A percentile compares a stretch with the other conserved stretches of the same genome.
phyloP scores from a whole-genome alignment of 1,284 basidiomycete species.

The Ganoderma resinaceum region DNA sequence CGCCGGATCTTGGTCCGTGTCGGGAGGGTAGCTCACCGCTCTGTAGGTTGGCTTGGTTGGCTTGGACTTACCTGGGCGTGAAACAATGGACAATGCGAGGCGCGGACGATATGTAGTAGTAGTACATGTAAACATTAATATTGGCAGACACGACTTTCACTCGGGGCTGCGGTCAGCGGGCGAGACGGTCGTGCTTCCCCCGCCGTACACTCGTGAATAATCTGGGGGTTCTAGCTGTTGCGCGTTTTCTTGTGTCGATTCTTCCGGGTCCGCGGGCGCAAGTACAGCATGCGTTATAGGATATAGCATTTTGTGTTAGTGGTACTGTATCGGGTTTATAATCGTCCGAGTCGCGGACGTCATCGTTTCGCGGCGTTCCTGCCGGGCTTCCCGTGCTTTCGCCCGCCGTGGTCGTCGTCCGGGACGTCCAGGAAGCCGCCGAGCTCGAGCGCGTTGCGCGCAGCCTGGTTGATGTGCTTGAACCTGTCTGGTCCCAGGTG shows the following conservation, averaged over 20 bases:
- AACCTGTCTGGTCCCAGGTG: constrained; percentile 89
- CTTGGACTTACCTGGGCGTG: not conserved
- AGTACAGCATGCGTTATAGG: not conserved
- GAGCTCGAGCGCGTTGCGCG: constrained; percentile 82
- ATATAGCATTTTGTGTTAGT: too few relatives aligned
- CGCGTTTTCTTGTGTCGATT: not conserved
- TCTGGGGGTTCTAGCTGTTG: not conserved
- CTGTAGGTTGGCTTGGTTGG: not conserved
- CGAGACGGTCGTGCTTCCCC: not conserved
- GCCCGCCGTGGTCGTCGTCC: constrained; percentile 20
- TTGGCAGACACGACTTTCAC: not conserved
- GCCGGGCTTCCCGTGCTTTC: constrained; percentile 22
- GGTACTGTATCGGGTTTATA: not conserved
- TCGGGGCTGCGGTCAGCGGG: not conserved
- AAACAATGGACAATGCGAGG: not conserved
- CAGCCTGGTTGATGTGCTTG: constrained; percentile 92
- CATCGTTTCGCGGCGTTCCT: constrained; percentile 14
- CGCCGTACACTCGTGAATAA: not conserved
- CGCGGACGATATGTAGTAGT: not conserved
- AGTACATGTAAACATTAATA: not conserved
- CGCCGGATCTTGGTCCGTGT: not conserved
- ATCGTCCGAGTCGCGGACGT: not conserved
- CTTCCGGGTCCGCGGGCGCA: not conserved
- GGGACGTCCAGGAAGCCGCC: constrained; percentile 77
- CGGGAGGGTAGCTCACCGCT: not conserved